Conservation (phyloP, 179 eudicot genomes). For the Camellia oleifera region DNA sequence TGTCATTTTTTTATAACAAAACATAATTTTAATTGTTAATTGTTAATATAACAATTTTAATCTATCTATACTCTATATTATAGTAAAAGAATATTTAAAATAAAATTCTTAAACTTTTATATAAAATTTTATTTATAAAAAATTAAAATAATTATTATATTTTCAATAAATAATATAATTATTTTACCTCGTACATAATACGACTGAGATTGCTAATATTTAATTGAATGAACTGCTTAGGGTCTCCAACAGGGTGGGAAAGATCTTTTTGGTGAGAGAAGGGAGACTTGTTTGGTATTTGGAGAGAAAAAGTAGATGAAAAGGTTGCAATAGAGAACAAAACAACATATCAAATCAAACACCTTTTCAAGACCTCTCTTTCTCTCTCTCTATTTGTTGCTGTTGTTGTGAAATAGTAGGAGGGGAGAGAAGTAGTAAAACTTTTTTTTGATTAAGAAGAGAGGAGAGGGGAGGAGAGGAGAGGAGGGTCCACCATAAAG, state of each 20-base stretch:
- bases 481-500: not conserved
- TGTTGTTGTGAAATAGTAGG: conserved; percentile 6
- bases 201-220: too few species aligned
- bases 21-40: too few species aligned
- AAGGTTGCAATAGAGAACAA: conserved; percentile 23
- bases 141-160: too few species aligned
- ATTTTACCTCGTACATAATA: too few species aligned
- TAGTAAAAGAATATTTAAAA: too few species aligned
- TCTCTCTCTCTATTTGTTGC: not conserved
- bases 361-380: conserved; percentile 16
- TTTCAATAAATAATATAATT: too few species aligned
- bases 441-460: not conserved
- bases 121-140: too few species aligned
- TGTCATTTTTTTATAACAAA: too few species aligned
- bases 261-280: not conserved
- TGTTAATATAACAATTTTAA: too few species aligned
- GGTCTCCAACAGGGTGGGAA: conserved; percentile 21
- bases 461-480: not conserved
- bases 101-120: too few species aligned
- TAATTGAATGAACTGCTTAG: not conserved
- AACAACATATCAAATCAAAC: conserved; percentile 32
- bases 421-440: not conserved
- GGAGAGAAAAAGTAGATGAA: conserved; percentile 15
- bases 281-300: conserved; percentile 1
- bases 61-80: too few species aligned